These are phyloP conservation scores for Camelina sativa DNA, from an alignment of 345 rosid species.

Conservation along the genomic window DNA sequence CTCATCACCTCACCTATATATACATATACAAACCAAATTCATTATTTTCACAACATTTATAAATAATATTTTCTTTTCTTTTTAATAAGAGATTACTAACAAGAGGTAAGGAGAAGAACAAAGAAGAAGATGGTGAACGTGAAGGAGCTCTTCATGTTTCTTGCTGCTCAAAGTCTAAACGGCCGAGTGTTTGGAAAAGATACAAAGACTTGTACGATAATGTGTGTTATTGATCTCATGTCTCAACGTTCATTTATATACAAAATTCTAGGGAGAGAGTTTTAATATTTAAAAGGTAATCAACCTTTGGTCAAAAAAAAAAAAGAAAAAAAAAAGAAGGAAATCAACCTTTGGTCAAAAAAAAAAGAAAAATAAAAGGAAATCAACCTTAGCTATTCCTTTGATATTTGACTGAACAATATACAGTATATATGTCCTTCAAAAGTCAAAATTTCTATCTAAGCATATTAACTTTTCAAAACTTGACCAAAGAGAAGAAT, in stretches of 20 bases:
- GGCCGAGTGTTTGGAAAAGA: neutral
- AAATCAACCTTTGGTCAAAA: too few relatives aligned
- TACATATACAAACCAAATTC: neutral
- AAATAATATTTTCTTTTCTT: too few relatives aligned
- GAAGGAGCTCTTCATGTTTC: conserved; percentile 31
- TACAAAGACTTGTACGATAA: neutral
- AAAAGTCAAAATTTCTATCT: neutral
- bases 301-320: too few relatives aligned
- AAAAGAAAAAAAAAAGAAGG: too few relatives aligned
- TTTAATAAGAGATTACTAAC: conserved; percentile 18
- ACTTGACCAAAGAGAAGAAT: neutral
- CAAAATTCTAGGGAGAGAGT: too few relatives aligned
- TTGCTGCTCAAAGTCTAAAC: neutral
- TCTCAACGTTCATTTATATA: neutral
- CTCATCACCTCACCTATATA: conserved; percentile 33
- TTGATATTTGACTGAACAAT: too few relatives aligned
- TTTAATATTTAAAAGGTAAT: too few relatives aligned
- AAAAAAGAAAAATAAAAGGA: too few relatives aligned
- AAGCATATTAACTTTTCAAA: neutral
- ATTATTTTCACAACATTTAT: neutral
- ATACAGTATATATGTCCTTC: neutral
- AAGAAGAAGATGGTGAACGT: conserved; percentile 25
- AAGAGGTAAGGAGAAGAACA: conserved; percentile 21
- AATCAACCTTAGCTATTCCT: too few relatives aligned
- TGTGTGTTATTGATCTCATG: conserved; percentile 6